Percentiles rank a stretch among this genome's conserved stretches.
phyloP scores from a whole-genome alignment of 2,329 filamentous ascomycete species.

The Epicoccum nigrum region DNA sequence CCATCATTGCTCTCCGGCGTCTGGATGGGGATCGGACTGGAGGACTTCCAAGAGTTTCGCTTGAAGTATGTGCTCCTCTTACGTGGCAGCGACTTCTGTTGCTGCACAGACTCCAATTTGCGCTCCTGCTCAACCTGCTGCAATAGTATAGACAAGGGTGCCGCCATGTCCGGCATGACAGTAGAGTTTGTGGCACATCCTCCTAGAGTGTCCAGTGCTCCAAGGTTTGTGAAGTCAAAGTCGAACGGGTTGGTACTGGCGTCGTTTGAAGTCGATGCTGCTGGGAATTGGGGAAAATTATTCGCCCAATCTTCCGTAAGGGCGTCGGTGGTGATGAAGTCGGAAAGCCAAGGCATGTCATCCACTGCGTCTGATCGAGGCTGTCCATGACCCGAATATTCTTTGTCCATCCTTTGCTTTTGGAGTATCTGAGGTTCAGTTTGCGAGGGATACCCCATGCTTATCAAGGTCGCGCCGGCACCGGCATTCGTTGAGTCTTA shows the following conservation, averaged over 20 bases:
- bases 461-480: constrained; percentile 8
- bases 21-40: constrained; percentile 12
- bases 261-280: not conserved
- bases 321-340: constrained; percentile 8
- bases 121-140: constrained; percentile 17
- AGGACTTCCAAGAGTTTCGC: constrained; percentile 4
- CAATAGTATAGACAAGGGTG: constrained; percentile 9
- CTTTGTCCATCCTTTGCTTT: constrained; percentile 6
- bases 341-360: constrained; percentile 13
- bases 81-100: constrained; percentile 10
- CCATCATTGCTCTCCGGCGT: constrained; percentile 7
- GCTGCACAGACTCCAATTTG: constrained; percentile 4
- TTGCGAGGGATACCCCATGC: constrained; percentile 9
- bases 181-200: not conserved
- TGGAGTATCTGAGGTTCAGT: not conserved
- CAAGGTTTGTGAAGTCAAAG: constrained; percentile 1
- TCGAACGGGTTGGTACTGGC: constrained; percentile 3
- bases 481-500: constrained; percentile 13
- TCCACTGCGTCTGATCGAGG: not conserved
- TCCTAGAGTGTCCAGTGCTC: not conserved
- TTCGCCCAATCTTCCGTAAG: constrained; percentile 8
- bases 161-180: constrained; percentile 8
- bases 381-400: constrained; percentile 4
- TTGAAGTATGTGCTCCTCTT: constrained; percentile 16
- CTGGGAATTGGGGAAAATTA: constrained; percentile 3